These are phyloP conservation scores for Phytophthora cryptogea DNA, from an alignment of 352 stramenopile genomes.

Conservation along the genomic window DNA sequence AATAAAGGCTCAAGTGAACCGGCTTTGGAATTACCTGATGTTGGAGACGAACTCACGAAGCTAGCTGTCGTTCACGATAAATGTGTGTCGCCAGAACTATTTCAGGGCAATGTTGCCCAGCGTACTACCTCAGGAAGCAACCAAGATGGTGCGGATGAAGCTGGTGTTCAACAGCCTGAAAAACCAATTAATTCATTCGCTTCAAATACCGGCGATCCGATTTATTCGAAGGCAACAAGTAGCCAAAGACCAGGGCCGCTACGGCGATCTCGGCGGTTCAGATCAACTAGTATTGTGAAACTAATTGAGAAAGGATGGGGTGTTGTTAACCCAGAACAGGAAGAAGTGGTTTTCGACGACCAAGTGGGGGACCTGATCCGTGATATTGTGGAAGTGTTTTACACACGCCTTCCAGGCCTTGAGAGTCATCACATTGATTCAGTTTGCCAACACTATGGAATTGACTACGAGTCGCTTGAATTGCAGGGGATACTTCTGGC, in stretches of 20 bases:
- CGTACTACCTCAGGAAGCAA: neutral
- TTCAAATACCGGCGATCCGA: neutral
- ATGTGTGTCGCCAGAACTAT: neutral
- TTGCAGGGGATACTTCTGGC: conserved; percentile 19
- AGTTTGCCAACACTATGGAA: conserved; percentile 15
- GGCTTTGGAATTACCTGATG: neutral
- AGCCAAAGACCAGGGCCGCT: conserved; percentile 9
- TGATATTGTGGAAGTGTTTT: conserved; percentile 18
- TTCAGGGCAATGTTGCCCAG: neutral
- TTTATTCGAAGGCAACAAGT: conserved; percentile 1
- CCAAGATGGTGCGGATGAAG: neutral
- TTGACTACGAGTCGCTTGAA: conserved; percentile 11
- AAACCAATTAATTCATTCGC: neutral
- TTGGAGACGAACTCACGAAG: neutral
- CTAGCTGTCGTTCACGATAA: neutral
- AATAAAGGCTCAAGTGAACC: neutral
- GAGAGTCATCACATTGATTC: conserved; percentile 9
- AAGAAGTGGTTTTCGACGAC: conserved; percentile 10
- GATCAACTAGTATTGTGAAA: conserved; percentile 8
- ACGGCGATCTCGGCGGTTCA: conserved; percentile 21
- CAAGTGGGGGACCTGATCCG: conserved; percentile 18
- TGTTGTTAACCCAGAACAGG: conserved; percentile 1
- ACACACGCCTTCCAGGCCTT: conserved; percentile 2
- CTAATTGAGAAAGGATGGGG: conserved; percentile 18
- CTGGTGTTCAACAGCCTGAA: neutral